These are phyloP conservation scores for Colletotrichum melonis DNA, from an alignment of 2,329 filamentous ascomycete species.

Conservation along the genomic window DNA sequence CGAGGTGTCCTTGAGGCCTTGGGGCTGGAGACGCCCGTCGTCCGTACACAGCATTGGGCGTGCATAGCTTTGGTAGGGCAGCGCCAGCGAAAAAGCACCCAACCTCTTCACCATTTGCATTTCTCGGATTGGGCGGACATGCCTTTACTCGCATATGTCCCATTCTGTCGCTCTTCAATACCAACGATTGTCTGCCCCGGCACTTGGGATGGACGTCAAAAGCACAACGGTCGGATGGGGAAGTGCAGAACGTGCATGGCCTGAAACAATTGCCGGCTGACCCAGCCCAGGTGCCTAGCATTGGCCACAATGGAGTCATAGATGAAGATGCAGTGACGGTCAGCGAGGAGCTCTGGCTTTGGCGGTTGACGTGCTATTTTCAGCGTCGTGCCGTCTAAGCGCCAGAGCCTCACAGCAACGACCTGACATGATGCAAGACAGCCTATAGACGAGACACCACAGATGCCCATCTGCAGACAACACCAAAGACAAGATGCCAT, in stretches of 20 bases:
- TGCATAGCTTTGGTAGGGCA: neutral
- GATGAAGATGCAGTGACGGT: neutral
- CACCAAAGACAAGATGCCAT: neutral
- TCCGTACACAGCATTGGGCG: slow-evolving; percentile 19
- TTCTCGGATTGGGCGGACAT: slow-evolving; percentile 3
- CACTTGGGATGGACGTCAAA: slow-evolving; percentile 22
- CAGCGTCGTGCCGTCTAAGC: neutral
- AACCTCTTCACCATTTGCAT: slow-evolving; percentile 16
- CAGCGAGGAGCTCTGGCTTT: neutral
- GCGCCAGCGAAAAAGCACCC: neutral
- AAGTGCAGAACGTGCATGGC: slow-evolving; percentile 23
- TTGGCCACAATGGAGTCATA: neutral
- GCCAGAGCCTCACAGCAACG: neutral
- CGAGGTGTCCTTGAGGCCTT: slow-evolving; percentile 1
- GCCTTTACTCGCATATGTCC: neutral
- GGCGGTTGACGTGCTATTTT: neutral
- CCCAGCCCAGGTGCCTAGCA: slow-evolving; percentile 7
- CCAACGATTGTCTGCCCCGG: neutral
- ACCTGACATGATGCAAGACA: neutral
- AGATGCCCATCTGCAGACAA: neutral
- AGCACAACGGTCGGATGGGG: slow-evolving; percentile 25
- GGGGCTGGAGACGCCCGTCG: slow-evolving; percentile 30
- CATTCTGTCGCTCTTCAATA: no score
- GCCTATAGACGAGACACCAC: no score
- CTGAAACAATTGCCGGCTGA: slow-evolving; percentile 25